A percentile compares a stretch with the other conserved stretches of the same genome.
Evolutionary conservation across 371 early-diverging fungal species (phyloP).

Genomic region (Funneliformis caledonium): DNA sequence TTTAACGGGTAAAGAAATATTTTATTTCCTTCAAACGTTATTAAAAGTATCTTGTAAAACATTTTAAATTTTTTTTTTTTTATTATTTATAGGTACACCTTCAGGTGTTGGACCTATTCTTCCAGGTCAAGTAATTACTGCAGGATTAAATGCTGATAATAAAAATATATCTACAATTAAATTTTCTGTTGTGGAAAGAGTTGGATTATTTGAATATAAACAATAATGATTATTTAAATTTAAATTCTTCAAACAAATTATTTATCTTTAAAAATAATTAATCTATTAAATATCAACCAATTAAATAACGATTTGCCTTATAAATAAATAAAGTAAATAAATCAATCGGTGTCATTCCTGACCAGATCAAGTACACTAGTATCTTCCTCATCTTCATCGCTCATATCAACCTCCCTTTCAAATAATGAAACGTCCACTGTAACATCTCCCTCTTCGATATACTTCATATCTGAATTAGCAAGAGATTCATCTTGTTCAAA

Average conservation of each 20-base stretch:
- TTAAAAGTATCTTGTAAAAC: conserved; percentile 9
- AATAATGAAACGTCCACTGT: conserved; percentile 79
- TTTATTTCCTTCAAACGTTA: conserved; percentile 64
- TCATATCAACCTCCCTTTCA: conserved; percentile 66
- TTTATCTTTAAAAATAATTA: too few species aligned
- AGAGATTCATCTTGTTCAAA: conserved; percentile 90
- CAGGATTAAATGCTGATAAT: conserved; percentile 59
- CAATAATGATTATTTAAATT: too few species aligned
- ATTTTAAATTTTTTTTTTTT: conserved; percentile 41
- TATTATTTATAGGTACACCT: conserved; percentile 71
- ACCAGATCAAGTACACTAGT: conserved; percentile 16
- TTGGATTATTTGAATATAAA: conserved; percentile 20
- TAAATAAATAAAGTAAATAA: background rate
- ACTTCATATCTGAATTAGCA: conserved; percentile 81
- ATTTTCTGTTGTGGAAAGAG: conserved; percentile 39
- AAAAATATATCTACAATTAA: conserved; percentile 18
- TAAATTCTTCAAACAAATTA: too few species aligned
- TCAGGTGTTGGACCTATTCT: conserved; percentile 84
- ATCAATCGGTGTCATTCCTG: conserved; percentile 18
- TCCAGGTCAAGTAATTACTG: conserved; percentile 78
- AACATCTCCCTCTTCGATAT: conserved; percentile 87
- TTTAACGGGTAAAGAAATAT: conserved; percentile 59
- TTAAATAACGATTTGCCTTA: too few species aligned
- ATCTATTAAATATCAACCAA: too few species aligned
- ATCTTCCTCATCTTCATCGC: conserved; percentile 57